These are phyloP conservation scores for Leucocoprinus leucothites DNA, from an alignment of 768 basidiomycete genomes.

Conservation along the genomic window DNA sequence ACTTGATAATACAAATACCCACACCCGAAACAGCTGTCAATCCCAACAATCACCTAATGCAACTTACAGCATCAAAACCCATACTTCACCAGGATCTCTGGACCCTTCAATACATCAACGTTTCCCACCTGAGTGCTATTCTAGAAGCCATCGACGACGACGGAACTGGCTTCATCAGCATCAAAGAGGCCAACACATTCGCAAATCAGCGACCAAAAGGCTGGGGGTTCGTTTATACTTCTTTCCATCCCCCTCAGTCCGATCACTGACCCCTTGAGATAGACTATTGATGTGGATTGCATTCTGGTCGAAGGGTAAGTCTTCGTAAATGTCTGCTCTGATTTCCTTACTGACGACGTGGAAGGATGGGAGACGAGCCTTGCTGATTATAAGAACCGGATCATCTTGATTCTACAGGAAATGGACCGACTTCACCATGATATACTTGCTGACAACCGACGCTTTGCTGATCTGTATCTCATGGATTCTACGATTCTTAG, in stretches of 20 bases:
- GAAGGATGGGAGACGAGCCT: conserved; percentile 18
- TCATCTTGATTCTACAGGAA: too few relatives aligned
- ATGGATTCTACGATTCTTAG: too few relatives aligned
- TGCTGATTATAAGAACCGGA: conserved; percentile 15
- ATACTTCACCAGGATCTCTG: conserved; percentile 15
- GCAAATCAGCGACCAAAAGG: conserved; percentile 24
- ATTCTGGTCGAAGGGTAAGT: conserved; percentile 24
- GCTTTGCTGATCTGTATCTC: too few relatives aligned
- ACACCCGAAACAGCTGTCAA: background rate
- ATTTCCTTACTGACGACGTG: too few relatives aligned
- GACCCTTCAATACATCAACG: too few relatives aligned
- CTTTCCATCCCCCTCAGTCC: background rate
- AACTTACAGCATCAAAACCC: conserved; percentile 12
- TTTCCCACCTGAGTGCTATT: too few relatives aligned
- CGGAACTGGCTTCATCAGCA: too few relatives aligned
- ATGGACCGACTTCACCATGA: too few relatives aligned
- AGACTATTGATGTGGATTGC: conserved; percentile 24
- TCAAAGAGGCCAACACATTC: conserved; percentile 33
- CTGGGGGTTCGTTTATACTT: conserved; percentile 22
- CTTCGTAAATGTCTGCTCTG: background rate
- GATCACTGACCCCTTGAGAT: background rate
- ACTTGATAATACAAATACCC: too few relatives aligned
- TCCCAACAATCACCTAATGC: background rate
- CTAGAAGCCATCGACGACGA: too few relatives aligned
- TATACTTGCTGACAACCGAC: too few relatives aligned